Conservation (phyloP, 495 filamentous ascomycete genomes). For the Podospora didyma region DNA sequence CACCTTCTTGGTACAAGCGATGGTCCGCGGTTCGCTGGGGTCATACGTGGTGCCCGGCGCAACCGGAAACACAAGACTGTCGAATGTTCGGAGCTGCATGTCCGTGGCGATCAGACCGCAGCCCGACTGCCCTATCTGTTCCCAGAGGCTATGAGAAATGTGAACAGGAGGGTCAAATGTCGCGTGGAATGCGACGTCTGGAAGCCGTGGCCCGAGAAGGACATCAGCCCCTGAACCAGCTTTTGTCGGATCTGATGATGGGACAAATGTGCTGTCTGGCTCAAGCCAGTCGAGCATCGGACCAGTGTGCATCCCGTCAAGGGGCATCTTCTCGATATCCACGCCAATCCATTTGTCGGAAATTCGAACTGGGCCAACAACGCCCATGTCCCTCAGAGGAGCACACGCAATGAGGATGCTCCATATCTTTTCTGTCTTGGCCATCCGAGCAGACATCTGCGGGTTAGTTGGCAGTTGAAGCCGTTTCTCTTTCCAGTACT, state of each 20-base stretch:
- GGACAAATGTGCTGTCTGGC: constrained; percentile 46
- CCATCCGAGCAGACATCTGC: constrained; percentile 19
- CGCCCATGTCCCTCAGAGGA: constrained; percentile 44
- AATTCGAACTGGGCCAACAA: constrained; percentile 56
- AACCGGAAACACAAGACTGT: constrained; percentile 59
- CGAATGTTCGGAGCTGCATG: constrained; percentile 57
- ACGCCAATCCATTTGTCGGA: constrained; percentile 64
- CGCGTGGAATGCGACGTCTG: constrained; percentile 77
- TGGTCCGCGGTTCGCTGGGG: constrained; percentile 35
- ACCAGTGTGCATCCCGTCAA: constrained; percentile 37
- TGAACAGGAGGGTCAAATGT: constrained; percentile 80
- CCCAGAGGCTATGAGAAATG: constrained; percentile 62
- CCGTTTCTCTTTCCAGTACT: constrained; percentile 78
- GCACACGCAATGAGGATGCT: constrained; percentile 62
- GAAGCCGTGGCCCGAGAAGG: constrained; percentile 54
- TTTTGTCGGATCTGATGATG: constrained; percentile 35
- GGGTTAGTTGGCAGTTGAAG: constrained; percentile 38
- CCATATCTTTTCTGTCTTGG: constrained; percentile 46
- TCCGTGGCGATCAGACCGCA: constrained; percentile 50
- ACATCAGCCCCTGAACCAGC: constrained; percentile 20
- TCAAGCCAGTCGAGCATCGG: constrained; percentile 65
- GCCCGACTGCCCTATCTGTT: constrained; percentile 63
- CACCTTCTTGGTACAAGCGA: constrained; percentile 32
- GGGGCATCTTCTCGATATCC: constrained; percentile 48
- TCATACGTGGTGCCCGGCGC: constrained; percentile 30